phyloP scores from a whole-genome alignment of 306 rosid species.

The Vigna unguiculata region DNA sequence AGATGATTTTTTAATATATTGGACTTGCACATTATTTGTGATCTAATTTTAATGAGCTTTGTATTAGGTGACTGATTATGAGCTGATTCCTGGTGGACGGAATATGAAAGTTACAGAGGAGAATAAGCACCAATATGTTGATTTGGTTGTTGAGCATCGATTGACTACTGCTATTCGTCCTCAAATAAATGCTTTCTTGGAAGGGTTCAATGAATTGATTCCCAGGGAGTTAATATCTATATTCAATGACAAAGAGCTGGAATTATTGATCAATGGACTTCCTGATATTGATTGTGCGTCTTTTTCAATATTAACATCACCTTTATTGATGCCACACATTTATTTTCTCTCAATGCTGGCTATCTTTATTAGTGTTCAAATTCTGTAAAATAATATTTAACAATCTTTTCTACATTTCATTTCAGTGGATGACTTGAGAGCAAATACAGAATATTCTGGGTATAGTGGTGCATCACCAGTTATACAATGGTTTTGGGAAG shows the following conservation, averaged over 20 bases:
- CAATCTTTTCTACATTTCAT: conserved; percentile 39
- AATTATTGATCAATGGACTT: conserved; percentile 91
- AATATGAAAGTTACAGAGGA: conserved; percentile 95
- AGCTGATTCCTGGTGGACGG: conserved; percentile 93
- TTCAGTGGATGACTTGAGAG: conserved; percentile 97
- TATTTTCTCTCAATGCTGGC: conserved; percentile 2
- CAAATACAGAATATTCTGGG: conserved; percentile 96
- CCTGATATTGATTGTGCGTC: conserved; percentile 95
- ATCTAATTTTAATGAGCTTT: conserved; percentile 44
- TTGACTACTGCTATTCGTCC: conserved; percentile 97
- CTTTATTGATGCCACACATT: conserved; percentile 2
- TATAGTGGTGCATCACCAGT: conserved; percentile 84
- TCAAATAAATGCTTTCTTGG: conserved; percentile 90
- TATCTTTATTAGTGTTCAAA: not conserved
- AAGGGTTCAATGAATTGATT: conserved; percentile 84
- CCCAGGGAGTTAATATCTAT: conserved; percentile 78
- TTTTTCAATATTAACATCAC: not conserved
- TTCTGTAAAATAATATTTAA: conserved; percentile 27
- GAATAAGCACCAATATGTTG: conserved; percentile 92
- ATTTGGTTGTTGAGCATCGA: conserved; percentile 90
- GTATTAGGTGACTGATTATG: conserved; percentile 91
- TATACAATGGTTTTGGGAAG: conserved; percentile 99
- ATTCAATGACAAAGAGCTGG: conserved; percentile 92
- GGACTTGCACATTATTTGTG: not conserved
- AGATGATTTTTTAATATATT: conserved; percentile 24